A percentile compares a stretch with the other conserved stretches of the same genome.
Evolutionary conservation across 1,139 yeast genomes (phyloP).

Genomic region (Geotrichum armillariae): DNA sequence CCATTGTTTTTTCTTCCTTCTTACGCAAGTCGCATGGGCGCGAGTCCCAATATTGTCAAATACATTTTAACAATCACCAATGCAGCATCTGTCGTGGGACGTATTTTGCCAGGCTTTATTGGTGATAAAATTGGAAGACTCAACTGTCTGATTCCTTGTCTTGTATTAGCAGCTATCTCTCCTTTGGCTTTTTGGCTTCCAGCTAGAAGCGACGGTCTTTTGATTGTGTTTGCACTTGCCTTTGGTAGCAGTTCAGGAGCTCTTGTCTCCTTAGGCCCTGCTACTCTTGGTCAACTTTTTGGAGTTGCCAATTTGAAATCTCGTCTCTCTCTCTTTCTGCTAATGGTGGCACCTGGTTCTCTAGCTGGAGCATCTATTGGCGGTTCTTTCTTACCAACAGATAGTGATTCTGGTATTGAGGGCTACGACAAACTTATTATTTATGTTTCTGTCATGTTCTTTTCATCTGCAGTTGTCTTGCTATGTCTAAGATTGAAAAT

Average conservation of each 20-base stretch:
- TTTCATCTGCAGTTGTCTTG: conserved; percentile 24
- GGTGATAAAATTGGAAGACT: conserved; percentile 51
- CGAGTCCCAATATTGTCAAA: conserved; percentile 27
- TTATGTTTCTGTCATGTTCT: conserved; percentile 29
- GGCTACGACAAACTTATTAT: conserved; percentile 27
- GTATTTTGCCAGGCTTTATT: conserved; percentile 49
- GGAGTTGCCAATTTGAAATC: conserved; percentile 45
- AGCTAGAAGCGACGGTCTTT: conserved; percentile 25
- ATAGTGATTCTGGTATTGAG: conserved; percentile 21
- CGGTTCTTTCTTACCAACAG: conserved; percentile 43
- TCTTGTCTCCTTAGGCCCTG: conserved; percentile 43
- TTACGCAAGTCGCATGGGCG: conserved; percentile 30
- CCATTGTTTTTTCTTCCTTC: conserved; percentile 37
- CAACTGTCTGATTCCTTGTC: conserved; percentile 43
- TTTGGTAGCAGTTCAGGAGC: conserved; percentile 51
- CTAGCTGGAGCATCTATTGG: conserved; percentile 51
- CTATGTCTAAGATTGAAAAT: conserved; percentile 26
- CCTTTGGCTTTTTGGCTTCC: conserved; percentile 35
- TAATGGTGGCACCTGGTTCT: conserved; percentile 52
- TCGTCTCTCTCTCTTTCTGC: conserved; percentile 58
- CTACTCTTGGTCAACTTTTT: conserved; percentile 47
- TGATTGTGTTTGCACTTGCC: conserved; percentile 43
- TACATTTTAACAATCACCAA: conserved; percentile 49
- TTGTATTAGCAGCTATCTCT: conserved; percentile 31
- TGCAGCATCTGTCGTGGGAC: conserved; percentile 50